phyloP scores from a whole-genome alignment of 345 rosid genomes.

The Abelmoschus esculentus region DNA sequence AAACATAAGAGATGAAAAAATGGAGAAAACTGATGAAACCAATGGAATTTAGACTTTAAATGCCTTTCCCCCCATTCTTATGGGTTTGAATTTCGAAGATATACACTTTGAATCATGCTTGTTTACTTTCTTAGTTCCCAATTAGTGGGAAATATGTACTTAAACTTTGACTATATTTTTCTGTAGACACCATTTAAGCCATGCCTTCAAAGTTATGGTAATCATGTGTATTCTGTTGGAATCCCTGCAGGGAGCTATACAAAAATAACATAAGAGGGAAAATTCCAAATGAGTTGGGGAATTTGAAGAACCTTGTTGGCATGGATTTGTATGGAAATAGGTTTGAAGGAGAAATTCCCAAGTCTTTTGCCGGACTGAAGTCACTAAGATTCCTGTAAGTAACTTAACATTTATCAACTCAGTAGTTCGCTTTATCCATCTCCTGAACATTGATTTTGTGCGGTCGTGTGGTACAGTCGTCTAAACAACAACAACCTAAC shows the following conservation, averaged over 20 bases:
- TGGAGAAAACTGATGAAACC: background rate
- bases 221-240: conserved; percentile 5
- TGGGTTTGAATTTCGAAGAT: too few relatives aligned
- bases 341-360: conserved; percentile 57
- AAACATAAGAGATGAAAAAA: background rate
- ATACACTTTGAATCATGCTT: background rate
- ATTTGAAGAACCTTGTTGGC: conserved; percentile 49
- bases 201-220: background rate
- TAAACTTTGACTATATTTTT: background rate
- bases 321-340: conserved; percentile 51
- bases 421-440: background rate
- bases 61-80: too few relatives aligned
- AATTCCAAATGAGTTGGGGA: conserved; percentile 52
- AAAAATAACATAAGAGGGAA: conserved; percentile 38
- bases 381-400: conserved; percentile 66
- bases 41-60: too few relatives aligned
- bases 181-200: background rate
- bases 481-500: conserved; percentile 60
- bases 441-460: background rate
- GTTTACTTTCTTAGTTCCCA: background rate
- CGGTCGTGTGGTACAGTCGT: conserved; percentile 31
- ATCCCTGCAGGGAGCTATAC: conserved; percentile 55
- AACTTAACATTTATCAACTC: background rate
- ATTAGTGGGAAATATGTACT: background rate
- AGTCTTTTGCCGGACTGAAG: conserved; percentile 49